phyloP scores from a whole-genome alignment of 805 yeast species.

The Metschnikowia henanensis region DNA sequence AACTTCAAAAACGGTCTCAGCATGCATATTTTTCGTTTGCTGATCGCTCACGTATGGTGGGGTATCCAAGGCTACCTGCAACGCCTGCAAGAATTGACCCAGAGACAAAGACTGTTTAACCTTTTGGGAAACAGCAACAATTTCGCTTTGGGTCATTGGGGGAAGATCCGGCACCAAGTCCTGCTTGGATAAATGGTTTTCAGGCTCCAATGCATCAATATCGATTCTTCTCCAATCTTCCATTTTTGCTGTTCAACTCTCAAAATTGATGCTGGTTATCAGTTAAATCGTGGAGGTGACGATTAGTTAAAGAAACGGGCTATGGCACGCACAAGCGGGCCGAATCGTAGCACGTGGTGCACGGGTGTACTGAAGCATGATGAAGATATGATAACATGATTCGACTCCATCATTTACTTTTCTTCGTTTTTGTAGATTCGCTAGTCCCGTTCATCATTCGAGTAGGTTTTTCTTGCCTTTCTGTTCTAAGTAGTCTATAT shows the following conservation, averaged over 20 bases:
- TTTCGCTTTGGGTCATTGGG: slow-evolving; percentile 45
- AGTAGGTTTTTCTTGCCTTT: too few relatives aligned
- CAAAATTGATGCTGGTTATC: background rate
- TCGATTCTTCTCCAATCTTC: slow-evolving; percentile 94
- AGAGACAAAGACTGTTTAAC: slow-evolving; percentile 63
- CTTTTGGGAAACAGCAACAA: slow-evolving; percentile 53
- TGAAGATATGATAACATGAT: too few relatives aligned
- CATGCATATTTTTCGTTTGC: slow-evolving; percentile 46
- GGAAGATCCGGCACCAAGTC: slow-evolving; percentile 61
- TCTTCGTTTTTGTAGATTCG: too few relatives aligned
- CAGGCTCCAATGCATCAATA: slow-evolving; percentile 88
- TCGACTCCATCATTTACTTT: too few relatives aligned
- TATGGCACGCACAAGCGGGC: background rate
- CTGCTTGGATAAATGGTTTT: slow-evolving; percentile 60
- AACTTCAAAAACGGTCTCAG: slow-evolving; percentile 61
- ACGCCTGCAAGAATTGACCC: slow-evolving; percentile 72
- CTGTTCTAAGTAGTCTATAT: too few relatives aligned
- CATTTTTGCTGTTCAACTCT: slow-evolving; percentile 28
- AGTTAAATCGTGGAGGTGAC: too few relatives aligned
- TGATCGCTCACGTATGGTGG: slow-evolving; percentile 86
- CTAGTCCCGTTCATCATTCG: too few relatives aligned
- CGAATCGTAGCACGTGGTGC: too few relatives aligned
- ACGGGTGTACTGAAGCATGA: slow-evolving; percentile 2
- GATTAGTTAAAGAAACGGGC: background rate
- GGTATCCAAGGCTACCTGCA: slow-evolving; percentile 57